phyloP scores from a whole-genome alignment of 1,284 basidiomycete genomes.

The Apiotrichum sp. region DNA sequence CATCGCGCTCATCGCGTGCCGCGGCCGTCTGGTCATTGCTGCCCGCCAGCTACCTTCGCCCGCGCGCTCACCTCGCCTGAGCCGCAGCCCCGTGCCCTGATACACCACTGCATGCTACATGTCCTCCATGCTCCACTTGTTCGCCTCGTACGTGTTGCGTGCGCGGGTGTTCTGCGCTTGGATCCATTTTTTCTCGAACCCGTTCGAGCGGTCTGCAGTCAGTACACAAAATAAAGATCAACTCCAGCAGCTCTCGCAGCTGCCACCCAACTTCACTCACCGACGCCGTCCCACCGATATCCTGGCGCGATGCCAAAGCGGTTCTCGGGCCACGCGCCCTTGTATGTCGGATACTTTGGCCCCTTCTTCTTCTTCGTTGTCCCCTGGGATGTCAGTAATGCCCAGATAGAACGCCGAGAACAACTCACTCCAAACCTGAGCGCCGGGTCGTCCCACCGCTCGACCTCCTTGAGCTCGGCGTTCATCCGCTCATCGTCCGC shows the following conservation, averaged over 20 bases:
- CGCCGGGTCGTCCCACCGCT: slow-evolving; percentile 92
- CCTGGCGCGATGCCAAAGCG: slow-evolving; percentile 91
- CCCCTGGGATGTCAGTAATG: slow-evolving; percentile 10
- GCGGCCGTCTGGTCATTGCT: too few relatives aligned
- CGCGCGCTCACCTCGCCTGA: too few relatives aligned
- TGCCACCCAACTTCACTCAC: slow-evolving; percentile 76
- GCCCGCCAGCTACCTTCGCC: too few relatives aligned
- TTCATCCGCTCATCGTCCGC: slow-evolving; percentile 82
- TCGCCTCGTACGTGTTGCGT: slow-evolving; percentile 63
- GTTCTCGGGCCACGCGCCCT: slow-evolving; percentile 86
- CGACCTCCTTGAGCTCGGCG: slow-evolving; percentile 66
- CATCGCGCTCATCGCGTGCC: too few relatives aligned
- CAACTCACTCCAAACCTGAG: slow-evolving; percentile 76
- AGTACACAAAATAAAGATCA: too few relatives aligned
- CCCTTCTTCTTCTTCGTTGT: slow-evolving; percentile 76
- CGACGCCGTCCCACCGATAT: slow-evolving; percentile 94
- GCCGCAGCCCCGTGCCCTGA: too few relatives aligned
- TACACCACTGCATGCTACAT: slow-evolving; percentile 54
- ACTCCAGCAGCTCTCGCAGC: background rate
- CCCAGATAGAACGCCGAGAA: slow-evolving; percentile 52
- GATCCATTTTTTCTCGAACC: slow-evolving; percentile 89
- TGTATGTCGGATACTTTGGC: slow-evolving; percentile 74
- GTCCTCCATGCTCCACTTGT: slow-evolving; percentile 80
- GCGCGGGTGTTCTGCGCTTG: slow-evolving; percentile 69
- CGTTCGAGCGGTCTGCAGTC: slow-evolving; percentile 72